Conservation (phyloP, 495 filamentous ascomycete species). For the Penicillium paxilli region DNA sequence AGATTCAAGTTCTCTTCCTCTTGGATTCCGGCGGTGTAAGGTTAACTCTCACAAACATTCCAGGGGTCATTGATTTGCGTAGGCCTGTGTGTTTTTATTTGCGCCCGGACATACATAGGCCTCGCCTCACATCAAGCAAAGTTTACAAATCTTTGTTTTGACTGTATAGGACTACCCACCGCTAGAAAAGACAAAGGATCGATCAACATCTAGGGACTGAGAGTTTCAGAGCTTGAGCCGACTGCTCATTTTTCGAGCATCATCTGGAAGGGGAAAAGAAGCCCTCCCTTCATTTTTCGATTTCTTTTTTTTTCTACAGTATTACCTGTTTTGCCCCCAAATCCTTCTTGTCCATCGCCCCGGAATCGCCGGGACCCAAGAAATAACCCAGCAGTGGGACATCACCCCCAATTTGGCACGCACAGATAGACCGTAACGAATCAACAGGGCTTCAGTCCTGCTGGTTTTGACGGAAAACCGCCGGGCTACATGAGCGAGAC, state of each 20-base stretch:
- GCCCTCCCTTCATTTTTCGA: too few species aligned
- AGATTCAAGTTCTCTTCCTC: too few species aligned
- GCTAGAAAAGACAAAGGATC: not conserved
- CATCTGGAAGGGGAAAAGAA: too few species aligned
- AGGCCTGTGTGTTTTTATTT: not conserved
- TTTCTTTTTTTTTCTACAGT: not conserved
- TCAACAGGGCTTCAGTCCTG: not conserved
- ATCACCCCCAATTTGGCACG: not conserved
- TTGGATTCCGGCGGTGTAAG: constrained; percentile 1
- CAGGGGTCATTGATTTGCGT: not conserved
- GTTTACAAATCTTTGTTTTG: not conserved
- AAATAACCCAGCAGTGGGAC: not conserved
- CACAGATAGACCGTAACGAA: constrained; percentile 20
- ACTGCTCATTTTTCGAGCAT: not conserved
- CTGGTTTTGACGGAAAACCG: constrained; percentile 2
- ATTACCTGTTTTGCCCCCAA: not conserved
- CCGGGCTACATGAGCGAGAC: not conserved
- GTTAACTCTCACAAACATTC: not conserved
- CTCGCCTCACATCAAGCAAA: not conserved
- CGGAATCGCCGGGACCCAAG: not conserved
- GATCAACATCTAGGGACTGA: not conserved
- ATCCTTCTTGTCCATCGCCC: not conserved
- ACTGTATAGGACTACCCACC: not conserved
- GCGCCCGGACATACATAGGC: not conserved
- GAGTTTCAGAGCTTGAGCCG: not conserved